A percentile compares a stretch with the other conserved stretches of the same genome.
These are phyloP conservation scores for Cyberlindnera subsufficiens DNA, from an alignment of 805 yeast species.

Conservation along the genomic window DNA sequence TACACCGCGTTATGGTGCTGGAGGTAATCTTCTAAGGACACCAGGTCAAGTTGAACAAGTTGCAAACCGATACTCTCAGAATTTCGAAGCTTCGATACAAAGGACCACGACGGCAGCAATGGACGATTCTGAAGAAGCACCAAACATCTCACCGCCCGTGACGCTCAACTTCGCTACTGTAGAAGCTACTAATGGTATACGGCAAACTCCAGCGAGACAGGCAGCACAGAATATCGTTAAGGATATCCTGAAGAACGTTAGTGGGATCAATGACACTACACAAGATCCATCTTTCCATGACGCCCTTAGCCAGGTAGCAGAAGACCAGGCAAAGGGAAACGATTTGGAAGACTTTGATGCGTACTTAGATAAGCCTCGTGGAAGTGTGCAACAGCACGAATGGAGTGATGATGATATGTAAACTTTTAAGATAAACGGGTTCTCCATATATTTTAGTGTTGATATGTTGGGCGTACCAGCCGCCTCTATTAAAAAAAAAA, in stretches of 20 bases:
- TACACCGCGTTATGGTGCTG: slow-evolving; percentile 40
- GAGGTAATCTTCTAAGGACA: slow-evolving; percentile 28
- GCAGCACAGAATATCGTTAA: slow-evolving; percentile 22
- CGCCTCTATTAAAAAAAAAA: slow-evolving; percentile 23
- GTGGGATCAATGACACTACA: slow-evolving; percentile 21
- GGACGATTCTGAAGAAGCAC: slow-evolving; percentile 22
- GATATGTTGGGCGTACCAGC: no score
- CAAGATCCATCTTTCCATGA: slow-evolving; percentile 8
- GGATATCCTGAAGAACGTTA: slow-evolving; percentile 19
- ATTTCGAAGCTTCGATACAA: slow-evolving; percentile 1
- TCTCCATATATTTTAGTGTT: background rate
- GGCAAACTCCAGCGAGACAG: slow-evolving; percentile 18
- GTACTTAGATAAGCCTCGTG: slow-evolving; percentile 15
- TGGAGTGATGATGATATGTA: slow-evolving; percentile 18
- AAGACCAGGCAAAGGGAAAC: background rate
- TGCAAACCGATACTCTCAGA: slow-evolving; percentile 15
- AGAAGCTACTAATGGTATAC: background rate
- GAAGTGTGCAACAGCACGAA: slow-evolving; percentile 3
- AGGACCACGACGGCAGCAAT: background rate
- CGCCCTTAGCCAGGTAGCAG: slow-evolving; percentile 5
- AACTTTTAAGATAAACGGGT: background rate
- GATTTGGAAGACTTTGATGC: slow-evolving; percentile 20
- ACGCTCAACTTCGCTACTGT: slow-evolving; percentile 19
- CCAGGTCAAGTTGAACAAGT: slow-evolving; percentile 15
- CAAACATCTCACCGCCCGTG: slow-evolving; percentile 21